Conservation (phyloP, 495 filamentous ascomycete species). For the Platismatia glauca region DNA sequence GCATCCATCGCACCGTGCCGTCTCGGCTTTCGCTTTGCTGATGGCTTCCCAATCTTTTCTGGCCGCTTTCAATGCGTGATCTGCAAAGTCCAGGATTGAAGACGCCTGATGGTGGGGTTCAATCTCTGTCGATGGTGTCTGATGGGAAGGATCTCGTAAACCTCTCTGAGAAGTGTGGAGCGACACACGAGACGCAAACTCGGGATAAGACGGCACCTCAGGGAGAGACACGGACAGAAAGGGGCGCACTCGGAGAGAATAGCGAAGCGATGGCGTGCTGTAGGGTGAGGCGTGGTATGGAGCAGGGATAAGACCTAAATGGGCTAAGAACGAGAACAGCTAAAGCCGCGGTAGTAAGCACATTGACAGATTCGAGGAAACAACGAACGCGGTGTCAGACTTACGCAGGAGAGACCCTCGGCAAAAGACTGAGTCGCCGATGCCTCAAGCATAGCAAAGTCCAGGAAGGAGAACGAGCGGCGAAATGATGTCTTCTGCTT, state of each 20-base stretch:
- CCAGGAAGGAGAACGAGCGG: conserved; percentile 50
- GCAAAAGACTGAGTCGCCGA: conserved; percentile 62
- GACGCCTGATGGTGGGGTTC: conserved; percentile 17
- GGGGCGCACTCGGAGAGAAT: conserved; percentile 85
- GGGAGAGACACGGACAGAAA: conserved; percentile 64
- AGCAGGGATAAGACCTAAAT: conserved; percentile 47
- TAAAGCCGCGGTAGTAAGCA: conserved; percentile 22
- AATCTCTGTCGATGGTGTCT: neutral
- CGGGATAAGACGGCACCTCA: conserved; percentile 56
- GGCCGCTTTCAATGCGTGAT: conserved; percentile 48
- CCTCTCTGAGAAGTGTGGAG: conserved; percentile 35
- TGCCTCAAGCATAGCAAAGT: conserved; percentile 55
- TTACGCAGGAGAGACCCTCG: conserved; percentile 49
- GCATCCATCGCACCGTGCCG: conserved; percentile 36
- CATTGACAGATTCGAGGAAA: neutral
- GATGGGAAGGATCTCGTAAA: conserved; percentile 9
- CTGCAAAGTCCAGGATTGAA: conserved; percentile 50
- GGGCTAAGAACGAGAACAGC: conserved; percentile 58
- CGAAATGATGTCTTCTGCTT: conserved; percentile 35
- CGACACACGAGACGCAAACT: conserved; percentile 41
- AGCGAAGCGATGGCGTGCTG: conserved; percentile 58
- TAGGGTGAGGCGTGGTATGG: conserved; percentile 56
- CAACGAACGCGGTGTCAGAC: conserved; percentile 16
- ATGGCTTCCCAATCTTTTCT: conserved; percentile 58
- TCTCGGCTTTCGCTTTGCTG: conserved; percentile 36